Conservation (phyloP, 257 asterid genomes). For the Solanum clarkiae region DNA sequence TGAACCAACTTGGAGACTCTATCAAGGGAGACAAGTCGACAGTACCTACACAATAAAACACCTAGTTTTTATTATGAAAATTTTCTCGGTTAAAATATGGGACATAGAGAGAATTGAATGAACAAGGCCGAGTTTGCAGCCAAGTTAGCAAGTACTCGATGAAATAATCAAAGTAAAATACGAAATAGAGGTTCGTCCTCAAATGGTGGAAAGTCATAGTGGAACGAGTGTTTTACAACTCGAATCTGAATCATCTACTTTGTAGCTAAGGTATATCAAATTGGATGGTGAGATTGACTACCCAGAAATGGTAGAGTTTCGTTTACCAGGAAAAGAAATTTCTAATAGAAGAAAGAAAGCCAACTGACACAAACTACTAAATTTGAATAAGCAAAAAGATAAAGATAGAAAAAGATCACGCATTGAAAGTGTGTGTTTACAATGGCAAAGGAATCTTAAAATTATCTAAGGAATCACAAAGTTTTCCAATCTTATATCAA, state of each 20-base stretch:
- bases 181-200: background rate
- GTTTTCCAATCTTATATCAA: background rate
- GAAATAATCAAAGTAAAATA: background rate
- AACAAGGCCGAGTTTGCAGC: background rate
- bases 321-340: background rate
- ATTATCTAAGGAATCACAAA: background rate
- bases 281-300: background rate
- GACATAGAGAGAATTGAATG: background rate
- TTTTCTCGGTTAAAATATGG: background rate
- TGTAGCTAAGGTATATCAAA: background rate
- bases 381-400: background rate
- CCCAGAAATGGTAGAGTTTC: background rate
- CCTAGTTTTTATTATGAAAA: background rate
- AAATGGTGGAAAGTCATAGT: background rate
- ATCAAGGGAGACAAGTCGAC: background rate
- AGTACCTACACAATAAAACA: background rate
- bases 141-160: background rate
- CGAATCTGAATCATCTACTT: background rate
- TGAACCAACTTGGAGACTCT: background rate
- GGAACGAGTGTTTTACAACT: background rate
- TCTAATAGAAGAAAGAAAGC: background rate
- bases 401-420: background rate
- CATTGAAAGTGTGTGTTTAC: background rate
- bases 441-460: background rate
- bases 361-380: background rate